phyloP scores from a whole-genome alignment of 345 rosid species.

The Litchi chinensis region DNA sequence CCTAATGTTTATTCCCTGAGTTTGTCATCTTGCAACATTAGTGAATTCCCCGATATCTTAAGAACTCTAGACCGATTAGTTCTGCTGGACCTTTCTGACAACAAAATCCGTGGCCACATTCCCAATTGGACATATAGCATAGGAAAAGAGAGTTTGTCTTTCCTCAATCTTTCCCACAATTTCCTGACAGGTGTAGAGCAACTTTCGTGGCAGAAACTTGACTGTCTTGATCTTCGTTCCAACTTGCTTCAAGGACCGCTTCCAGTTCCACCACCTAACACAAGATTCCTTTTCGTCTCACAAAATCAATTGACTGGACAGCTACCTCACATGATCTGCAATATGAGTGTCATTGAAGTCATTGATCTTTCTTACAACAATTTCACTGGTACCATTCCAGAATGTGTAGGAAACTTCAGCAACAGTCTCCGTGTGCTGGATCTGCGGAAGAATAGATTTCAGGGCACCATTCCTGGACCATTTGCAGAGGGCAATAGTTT shows the following conservation, averaged over 20 bases:
- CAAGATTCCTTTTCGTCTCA: background rate
- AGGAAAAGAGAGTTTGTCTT: background rate
- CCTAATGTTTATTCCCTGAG: background rate
- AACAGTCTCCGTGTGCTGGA: conserved; percentile 13
- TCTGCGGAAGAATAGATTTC: conserved; percentile 20
- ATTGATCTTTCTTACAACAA: conserved; percentile 30
- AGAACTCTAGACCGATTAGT: background rate
- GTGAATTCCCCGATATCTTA: conserved; percentile 16
- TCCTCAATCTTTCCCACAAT: conserved; percentile 22
- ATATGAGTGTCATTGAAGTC: background rate
- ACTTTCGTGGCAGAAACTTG: background rate
- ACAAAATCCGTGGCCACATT: conserved; percentile 27
- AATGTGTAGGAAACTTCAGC: conserved; percentile 20
- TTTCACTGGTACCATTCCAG: conserved; percentile 30
- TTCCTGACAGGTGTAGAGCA: conserved; percentile 13
- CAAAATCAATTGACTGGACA: conserved; percentile 23
- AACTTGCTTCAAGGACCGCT: conserved; percentile 28
- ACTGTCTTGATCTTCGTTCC: conserved; percentile 21
- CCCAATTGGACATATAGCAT: conserved; percentile 14
- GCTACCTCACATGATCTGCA: conserved; percentile 27
- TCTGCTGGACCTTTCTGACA: conserved; percentile 7
- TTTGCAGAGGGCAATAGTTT: background rate
- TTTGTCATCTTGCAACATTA: conserved; percentile 21
- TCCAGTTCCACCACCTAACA: conserved; percentile 13
- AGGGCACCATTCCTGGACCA: conserved; percentile 13